Base-by-base conservation (phyloP, 2,329 filamentous ascomycete genomes). In the Escovopsis sp. region DNA sequence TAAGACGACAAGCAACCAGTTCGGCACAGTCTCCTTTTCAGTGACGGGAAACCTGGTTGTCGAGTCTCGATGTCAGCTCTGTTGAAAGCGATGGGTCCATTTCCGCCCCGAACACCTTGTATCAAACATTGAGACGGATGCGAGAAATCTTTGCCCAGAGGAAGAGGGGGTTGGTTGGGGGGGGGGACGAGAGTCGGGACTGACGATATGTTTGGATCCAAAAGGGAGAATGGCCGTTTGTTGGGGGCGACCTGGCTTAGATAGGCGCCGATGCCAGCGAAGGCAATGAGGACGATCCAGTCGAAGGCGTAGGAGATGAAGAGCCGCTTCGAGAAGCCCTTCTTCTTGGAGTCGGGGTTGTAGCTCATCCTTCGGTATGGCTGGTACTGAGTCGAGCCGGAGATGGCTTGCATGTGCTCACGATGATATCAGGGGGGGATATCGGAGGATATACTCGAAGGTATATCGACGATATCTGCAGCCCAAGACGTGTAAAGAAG, bases 171-270 rank as follows among this genome's bases (percentile, higher is more conserved):
- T n/a, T n/a, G 14, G 31, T 20, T 5, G n/a, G 16, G 31, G 16
- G 7, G 14, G 29, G 33, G 14, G 39, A 48, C 27, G 32, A 37
- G 15, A 10, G 37, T 41, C 13, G 39, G 36, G 15, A 32, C 16
- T 44, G 27, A 76, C 72, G 84, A 83, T 53, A 95, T 94, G 46
- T 75, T 73, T 16, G 79, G 75, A 53, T 95, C 79, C 31, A 59
- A 53, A 12, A 85, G 71, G 14, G 77, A 80, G 60, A 91, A 89
- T 0, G 80, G 77, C 34, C 79, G 71, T 51, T 77, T 75, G 53
- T 77, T 81, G 3, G 82, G 81, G 14, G 69, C 64, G 41, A 79
- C 63, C 39, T 60, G 65, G 40, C 72, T 72, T 51, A 84, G 71
- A n/a, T 67, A 69, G 40, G 62, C 71, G 42, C 72, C 78, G 24